Evolutionary conservation across 495 filamentous ascomycete species (phyloP).

Genomic region (Penicillium subrubescens): DNA sequence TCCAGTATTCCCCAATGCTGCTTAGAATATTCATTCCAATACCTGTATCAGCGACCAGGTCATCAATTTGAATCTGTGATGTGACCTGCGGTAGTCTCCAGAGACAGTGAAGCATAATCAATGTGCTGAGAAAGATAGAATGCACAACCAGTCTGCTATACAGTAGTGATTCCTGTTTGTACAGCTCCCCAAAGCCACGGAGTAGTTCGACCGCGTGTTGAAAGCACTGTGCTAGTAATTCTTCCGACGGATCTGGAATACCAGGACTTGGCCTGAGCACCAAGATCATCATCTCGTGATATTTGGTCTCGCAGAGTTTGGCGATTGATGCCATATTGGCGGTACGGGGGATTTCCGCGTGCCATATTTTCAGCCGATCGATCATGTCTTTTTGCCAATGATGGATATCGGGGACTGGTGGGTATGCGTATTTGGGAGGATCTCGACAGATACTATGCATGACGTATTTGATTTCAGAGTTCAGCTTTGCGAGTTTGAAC

Average conservation of each 20-base stretch:
- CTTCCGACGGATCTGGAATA: constrained; percentile 42
- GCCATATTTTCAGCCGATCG: constrained; percentile 35
- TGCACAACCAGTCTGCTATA: constrained; percentile 47
- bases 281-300: constrained; percentile 48
- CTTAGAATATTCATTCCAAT: constrained; percentile 46
- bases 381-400: constrained; percentile 46
- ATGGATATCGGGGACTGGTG: constrained; percentile 39
- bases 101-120: constrained; percentile 47
- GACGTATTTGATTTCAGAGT: constrained; percentile 54
- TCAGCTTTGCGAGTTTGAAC: constrained; percentile 43
- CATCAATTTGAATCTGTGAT: constrained; percentile 38
- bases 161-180: constrained; percentile 34
- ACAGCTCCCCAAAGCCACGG: constrained; percentile 37
- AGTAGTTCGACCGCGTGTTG: constrained; percentile 40
- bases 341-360: constrained; percentile 28
- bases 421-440: constrained; percentile 42
- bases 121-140: constrained; percentile 41
- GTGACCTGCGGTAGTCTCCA: constrained; percentile 40
- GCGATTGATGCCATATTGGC: constrained; percentile 20
- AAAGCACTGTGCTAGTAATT: constrained; percentile 37
- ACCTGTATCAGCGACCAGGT: constrained; percentile 39
- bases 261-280: constrained; percentile 45
- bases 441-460: constrained; percentile 47
- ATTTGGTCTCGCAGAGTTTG: constrained; percentile 38
- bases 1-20: constrained; percentile 51